These are phyloP conservation scores for Ustilago sp. DNA, from an alignment of 1,284 basidiomycete genomes.

Conservation along the genomic window DNA sequence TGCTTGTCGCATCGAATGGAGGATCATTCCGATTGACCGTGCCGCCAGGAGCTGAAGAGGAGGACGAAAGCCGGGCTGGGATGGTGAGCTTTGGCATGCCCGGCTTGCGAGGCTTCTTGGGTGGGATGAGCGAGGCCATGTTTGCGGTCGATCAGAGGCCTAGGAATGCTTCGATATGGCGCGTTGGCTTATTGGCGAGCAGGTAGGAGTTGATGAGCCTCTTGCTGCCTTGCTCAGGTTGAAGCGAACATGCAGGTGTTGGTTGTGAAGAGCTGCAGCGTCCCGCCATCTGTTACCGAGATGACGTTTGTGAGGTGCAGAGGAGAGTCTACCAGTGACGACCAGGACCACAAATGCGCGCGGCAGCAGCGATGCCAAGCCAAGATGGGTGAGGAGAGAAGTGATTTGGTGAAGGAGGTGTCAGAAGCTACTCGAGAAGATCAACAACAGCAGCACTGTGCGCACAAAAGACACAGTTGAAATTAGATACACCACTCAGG, in stretches of 20 bases:
- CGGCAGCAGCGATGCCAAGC: background rate
- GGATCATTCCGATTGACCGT: conserved; percentile 26
- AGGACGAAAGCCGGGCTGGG: conserved; percentile 40
- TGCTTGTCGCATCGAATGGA: conserved; percentile 5
- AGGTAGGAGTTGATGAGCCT: background rate
- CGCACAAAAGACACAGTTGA: background rate
- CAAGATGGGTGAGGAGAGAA: background rate
- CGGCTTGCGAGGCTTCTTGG: conserved; percentile 57
- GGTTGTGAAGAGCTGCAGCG: background rate
- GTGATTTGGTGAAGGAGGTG: background rate
- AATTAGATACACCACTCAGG: too few species aligned
- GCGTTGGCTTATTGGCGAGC: background rate
- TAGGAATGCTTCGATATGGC: background rate
- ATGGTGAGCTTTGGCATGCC: conserved; percentile 67
- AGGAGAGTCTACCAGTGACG: conserved; percentile 16
- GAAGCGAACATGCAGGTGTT: conserved; percentile 8
- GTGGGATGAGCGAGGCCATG: conserved; percentile 66
- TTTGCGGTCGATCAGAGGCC: background rate
- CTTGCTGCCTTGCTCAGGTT: conserved; percentile 7
- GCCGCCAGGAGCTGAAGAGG: conserved; percentile 37
- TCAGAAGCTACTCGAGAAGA: background rate
- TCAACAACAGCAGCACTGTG: background rate
- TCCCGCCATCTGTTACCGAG: background rate
- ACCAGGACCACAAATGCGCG: background rate
- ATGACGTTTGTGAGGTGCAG: background rate